A percentile compares a stretch with the other conserved stretches of the same genome.
phyloP scores from a whole-genome alignment of 2,329 filamentous ascomycete species.

The Colletotrichum lupini region DNA sequence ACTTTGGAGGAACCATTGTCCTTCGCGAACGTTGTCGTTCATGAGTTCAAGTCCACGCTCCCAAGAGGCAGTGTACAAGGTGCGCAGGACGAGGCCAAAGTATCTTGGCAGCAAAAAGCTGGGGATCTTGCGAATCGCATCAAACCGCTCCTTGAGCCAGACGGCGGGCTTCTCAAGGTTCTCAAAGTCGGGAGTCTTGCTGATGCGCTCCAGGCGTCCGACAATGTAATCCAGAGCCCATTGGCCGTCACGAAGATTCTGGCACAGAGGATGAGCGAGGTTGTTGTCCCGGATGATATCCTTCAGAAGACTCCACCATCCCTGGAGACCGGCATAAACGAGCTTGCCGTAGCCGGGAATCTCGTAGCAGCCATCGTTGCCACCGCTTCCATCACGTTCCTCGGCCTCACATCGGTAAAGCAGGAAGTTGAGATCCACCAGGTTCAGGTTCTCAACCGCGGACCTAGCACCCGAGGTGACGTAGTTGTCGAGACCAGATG shows the following conservation, averaged over 20 bases:
- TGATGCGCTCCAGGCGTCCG: slow-evolving; percentile 79
- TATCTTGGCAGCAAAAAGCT: slow-evolving; percentile 92
- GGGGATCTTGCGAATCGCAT: slow-evolving; percentile 85
- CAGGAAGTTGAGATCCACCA: slow-evolving; percentile 90
- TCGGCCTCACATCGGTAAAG: slow-evolving; percentile 94
- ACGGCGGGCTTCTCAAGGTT: slow-evolving; percentile 72
- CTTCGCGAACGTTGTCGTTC: slow-evolving; percentile 78
- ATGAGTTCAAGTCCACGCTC: slow-evolving; percentile 83
- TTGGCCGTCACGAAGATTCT: slow-evolving; percentile 89
- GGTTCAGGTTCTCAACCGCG: slow-evolving; percentile 79
- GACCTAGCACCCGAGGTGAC: slow-evolving; percentile 84
- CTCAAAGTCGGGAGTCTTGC: slow-evolving; percentile 70
- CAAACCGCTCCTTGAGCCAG: slow-evolving; percentile 88
- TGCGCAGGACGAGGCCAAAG: slow-evolving; percentile 89
- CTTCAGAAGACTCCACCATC: slow-evolving; percentile 95
- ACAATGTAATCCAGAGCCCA: slow-evolving; percentile 94
- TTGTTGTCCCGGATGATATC: slow-evolving; percentile 89
- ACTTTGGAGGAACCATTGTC: slow-evolving; percentile 89
- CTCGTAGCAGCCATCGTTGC: slow-evolving; percentile 87
- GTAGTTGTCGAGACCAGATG: slow-evolving; percentile 84
- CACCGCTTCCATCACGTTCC: slow-evolving; percentile 80
- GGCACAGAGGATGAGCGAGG: slow-evolving; percentile 90
- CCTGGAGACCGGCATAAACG: slow-evolving; percentile 96
- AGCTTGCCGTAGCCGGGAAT: slow-evolving; percentile 86
- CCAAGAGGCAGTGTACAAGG: slow-evolving; percentile 86